Evolutionary conservation across 108 stramenopile genomes (phyloP).

Genomic region (Skeletonema grethae): DNA sequence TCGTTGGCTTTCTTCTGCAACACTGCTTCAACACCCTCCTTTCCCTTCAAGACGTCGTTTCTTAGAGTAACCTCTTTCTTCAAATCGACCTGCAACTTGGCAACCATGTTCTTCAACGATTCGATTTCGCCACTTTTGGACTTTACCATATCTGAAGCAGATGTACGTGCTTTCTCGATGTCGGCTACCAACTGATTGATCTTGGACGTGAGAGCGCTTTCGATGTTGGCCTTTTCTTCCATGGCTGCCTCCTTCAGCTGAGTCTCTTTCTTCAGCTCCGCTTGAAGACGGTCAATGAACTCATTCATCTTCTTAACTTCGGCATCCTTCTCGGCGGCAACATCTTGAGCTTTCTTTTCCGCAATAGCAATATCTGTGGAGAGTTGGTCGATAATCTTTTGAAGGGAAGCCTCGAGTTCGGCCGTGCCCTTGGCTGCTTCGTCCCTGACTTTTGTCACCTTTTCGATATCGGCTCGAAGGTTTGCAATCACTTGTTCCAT

Average conservation of each 20-base stretch:
- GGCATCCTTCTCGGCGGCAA: slow-evolving; percentile 8
- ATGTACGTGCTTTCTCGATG: slow-evolving; percentile 5
- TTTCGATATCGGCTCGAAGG: slow-evolving; percentile 13
- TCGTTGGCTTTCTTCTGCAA: slow-evolving; percentile 34
- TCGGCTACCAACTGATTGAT: slow-evolving; percentile 5
- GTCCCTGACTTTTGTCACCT: slow-evolving; percentile 23
- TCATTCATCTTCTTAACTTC: slow-evolving; percentile 22
- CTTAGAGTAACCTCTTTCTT: slow-evolving; percentile 26
- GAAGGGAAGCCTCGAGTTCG: slow-evolving; percentile 16
- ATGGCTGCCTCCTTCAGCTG: slow-evolving; percentile 10
- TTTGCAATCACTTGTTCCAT: slow-evolving; percentile 8
- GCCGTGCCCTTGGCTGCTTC: slow-evolving; percentile 25
- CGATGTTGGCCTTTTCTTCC: slow-evolving; percentile 17
- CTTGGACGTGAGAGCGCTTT: slow-evolving; percentile 6
- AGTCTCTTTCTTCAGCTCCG: slow-evolving; percentile 1
- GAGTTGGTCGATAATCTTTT: slow-evolving; percentile 4
- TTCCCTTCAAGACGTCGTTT: slow-evolving; percentile 17
- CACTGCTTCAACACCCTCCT: slow-evolving; percentile 17
- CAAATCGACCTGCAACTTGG: slow-evolving; percentile 8
- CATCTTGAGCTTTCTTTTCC: slow-evolving; percentile 16
- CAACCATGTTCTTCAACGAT: slow-evolving; percentile 28
- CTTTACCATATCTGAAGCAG: slow-evolving; percentile 6
- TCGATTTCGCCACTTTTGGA: slow-evolving; percentile 25
- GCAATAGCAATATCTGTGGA: neutral
- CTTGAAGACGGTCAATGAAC: slow-evolving; percentile 14